Conservation (phyloP, 495 filamentous ascomycete species). For the Penicillium robsamsonii region DNA sequence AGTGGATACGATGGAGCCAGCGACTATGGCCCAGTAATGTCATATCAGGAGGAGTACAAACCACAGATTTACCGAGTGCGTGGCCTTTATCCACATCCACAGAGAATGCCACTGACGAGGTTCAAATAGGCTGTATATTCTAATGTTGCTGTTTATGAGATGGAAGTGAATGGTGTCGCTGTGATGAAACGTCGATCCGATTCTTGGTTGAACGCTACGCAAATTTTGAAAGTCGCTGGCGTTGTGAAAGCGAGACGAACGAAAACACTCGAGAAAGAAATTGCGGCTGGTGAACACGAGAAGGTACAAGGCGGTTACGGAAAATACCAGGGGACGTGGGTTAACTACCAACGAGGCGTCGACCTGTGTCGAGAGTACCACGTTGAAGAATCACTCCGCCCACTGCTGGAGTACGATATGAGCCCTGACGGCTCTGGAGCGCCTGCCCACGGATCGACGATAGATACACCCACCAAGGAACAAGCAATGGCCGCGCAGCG, state of each 20-base stretch:
- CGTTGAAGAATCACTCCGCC: constrained; percentile 81
- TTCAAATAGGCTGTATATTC: constrained; percentile 82
- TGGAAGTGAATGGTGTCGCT: constrained; percentile 87
- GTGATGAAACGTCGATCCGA: constrained; percentile 93
- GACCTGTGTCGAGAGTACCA: constrained; percentile 93
- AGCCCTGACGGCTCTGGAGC: constrained; percentile 68
- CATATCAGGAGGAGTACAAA: constrained; percentile 54
- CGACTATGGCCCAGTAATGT: constrained; percentile 46
- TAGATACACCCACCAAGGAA: constrained; percentile 97
- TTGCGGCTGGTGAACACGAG: constrained; percentile 90
- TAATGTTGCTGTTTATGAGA: constrained; percentile 91
- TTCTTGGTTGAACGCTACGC: constrained; percentile 91
- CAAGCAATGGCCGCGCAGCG: constrained; percentile 97
- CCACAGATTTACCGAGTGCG: constrained; percentile 77
- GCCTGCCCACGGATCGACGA: constrained; percentile 51
- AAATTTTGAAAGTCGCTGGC: constrained; percentile 92
- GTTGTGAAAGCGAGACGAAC: constrained; percentile 96
- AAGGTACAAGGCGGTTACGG: constrained; percentile 98
- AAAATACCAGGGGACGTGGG: constrained; percentile 99
- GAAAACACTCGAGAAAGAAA: constrained; percentile 97
- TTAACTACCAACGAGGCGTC: constrained; percentile 83
- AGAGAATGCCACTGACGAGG: constrained; percentile 22
- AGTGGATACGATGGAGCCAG: constrained; percentile 49
- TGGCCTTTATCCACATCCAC: constrained; percentile 10
- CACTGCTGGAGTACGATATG: constrained; percentile 86